Evolutionary conservation across 495 filamentous ascomycete genomes (phyloP), one percentile per base, ranked within the genome.

Genomic region (Penicillium canescens): DNA sequence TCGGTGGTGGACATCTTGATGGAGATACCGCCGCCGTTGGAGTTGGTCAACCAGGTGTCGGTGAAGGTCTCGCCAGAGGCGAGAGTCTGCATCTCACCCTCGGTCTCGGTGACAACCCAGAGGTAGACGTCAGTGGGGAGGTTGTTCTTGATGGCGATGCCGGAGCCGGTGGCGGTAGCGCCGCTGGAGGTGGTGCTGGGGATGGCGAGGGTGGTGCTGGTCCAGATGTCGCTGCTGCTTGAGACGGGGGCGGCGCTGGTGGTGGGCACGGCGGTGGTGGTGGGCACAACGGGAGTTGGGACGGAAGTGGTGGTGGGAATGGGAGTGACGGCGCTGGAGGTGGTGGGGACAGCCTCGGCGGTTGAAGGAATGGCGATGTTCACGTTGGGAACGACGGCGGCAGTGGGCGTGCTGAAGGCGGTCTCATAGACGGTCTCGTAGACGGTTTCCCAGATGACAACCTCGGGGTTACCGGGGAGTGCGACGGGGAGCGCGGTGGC

Each of bases 21-120:
- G 24, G 73, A 77, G 52, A 75, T 59, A 40, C 72, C 72, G 38
- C 70, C 67, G 35, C 72, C 72, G 57, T 70, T 62, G 47, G 69
- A 46, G 59, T 66, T 70, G 52, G 58, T 69, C 23, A 64, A 52
- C 63, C 63, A 77, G 52, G 38, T 41, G 50, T 76, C 50, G 56
- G 63, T 66, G 59, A 43, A 62, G 55, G 61, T 59, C 26, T 66
- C 65, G 49, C 56, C 62, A 9, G 60, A 36, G 34, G 47, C 18
- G 11, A 75, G 53, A 40, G 62, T 66, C 7, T 67, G 55, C 65
- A 68, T 71, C 6, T 53, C 54, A 7, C 50, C 52, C 39, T 49
- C 12, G 42, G 46, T 52, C 26, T 70, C 55, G 54, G 66, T 51
- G 6, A 66, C 67, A 16, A 69, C 66, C 71, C 70, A 73, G 6